A percentile compares a stretch with the other conserved stretches of the same genome.
Evolutionary conservation across 257 asterid species (phyloP).

Genomic region (Nicotiana benthamiana): DNA sequence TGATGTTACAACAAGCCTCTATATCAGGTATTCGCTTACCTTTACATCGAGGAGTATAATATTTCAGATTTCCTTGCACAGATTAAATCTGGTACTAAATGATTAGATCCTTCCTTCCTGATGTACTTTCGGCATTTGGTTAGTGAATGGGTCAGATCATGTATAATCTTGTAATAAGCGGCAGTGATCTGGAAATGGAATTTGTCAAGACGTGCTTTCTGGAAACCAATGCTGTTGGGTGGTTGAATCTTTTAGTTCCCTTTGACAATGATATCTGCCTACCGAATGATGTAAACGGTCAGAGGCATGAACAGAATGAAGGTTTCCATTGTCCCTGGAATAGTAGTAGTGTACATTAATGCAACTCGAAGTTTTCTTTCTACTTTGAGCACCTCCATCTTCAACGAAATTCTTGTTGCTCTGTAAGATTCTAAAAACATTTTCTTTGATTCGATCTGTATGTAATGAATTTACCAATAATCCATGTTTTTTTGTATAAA

Average conservation of each 20-base stretch:
- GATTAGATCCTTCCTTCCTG: slow-evolving; percentile 5
- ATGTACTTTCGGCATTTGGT: background rate
- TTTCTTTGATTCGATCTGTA: background rate
- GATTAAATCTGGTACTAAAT: background rate
- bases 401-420: background rate
- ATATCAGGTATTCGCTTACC: slow-evolving; percentile 27
- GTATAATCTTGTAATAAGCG: background rate
- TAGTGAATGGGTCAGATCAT: background rate
- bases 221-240: background rate
- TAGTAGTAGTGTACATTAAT: background rate
- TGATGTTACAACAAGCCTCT: slow-evolving; percentile 20
- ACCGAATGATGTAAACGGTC: background rate
- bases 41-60: background rate
- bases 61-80: background rate
- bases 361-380: background rate
- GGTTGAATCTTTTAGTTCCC: background rate
- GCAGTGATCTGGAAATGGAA: background rate
- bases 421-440: background rate
- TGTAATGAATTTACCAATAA: slow-evolving; percentile 1
- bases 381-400: background rate
- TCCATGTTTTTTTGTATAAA: background rate
- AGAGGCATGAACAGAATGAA: slow-evolving; percentile 2
- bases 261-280: background rate
- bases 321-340: background rate
- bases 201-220: background rate